A percentile compares a stretch with the other conserved stretches of the same genome.
Conservation (phyloP, 192 early-diverging fungal genomes). For the Coemansia reversa region DNA sequence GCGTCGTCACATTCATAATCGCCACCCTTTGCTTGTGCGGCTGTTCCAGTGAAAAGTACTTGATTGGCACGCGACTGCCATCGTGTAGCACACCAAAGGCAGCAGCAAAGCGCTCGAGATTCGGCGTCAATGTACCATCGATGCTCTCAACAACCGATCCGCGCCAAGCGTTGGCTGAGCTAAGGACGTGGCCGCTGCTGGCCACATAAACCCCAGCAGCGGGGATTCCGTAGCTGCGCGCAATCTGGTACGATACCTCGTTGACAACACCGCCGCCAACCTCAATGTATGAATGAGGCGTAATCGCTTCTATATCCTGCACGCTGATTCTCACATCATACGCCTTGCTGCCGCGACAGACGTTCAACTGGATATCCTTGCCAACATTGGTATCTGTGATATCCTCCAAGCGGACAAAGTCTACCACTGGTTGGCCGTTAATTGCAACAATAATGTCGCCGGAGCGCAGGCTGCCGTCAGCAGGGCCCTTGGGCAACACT, state of each 20-base stretch:
- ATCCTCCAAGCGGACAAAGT: constrained; percentile 65
- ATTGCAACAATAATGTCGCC: constrained; percentile 72
- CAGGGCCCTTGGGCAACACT: constrained; percentile 67
- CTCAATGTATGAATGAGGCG: constrained; percentile 83
- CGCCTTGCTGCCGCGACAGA: constrained; percentile 61
- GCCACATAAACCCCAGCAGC: constrained; percentile 82
- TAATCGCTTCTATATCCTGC: constrained; percentile 73
- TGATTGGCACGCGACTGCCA: constrained; percentile 64
- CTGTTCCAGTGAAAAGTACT: constrained; percentile 76
- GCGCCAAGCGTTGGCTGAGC: constrained; percentile 65
- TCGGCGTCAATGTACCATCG: constrained; percentile 69
- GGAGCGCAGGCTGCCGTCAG: constrained; percentile 60
- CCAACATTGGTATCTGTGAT: constrained; percentile 62
- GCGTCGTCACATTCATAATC: constrained; percentile 83
- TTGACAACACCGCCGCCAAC: constrained; percentile 86
- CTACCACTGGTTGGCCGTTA: constrained; percentile 60
- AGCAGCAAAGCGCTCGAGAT: constrained; percentile 73
- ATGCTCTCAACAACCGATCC: constrained; percentile 72
- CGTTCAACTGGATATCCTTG: constrained; percentile 50
- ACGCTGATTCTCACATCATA: constrained; percentile 54
- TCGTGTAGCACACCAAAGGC: constrained; percentile 75
- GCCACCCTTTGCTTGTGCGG: constrained; percentile 77
- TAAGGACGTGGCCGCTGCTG: constrained; percentile 67
- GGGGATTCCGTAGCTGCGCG: constrained; percentile 68
- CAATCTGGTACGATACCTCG: constrained; percentile 74